Conservation (phyloP, 164 flowering plant genomes). For the Cinnamomum micranthum region DNA sequence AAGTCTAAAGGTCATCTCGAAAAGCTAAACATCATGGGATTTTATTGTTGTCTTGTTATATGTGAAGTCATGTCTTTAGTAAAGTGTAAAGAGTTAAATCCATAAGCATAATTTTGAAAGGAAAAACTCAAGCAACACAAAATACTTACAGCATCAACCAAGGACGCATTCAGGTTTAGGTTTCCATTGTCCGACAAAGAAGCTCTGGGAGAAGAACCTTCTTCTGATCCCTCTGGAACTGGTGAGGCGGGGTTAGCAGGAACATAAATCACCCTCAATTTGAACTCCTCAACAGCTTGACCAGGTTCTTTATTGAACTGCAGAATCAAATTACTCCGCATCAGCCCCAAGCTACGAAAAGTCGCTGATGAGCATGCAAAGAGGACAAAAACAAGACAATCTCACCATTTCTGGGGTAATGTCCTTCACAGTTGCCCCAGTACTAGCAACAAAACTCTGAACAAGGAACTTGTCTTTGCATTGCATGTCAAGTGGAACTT, state of each 20-base stretch:
- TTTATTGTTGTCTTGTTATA: too few species aligned
- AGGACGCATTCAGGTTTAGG: slow-evolving; percentile 31
- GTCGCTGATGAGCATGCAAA: not conserved
- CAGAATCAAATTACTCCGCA: slow-evolving; percentile 7
- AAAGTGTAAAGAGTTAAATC: not conserved
- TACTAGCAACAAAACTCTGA: slow-evolving; percentile 55
- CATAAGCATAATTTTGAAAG: too few species aligned
- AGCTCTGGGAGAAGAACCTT: slow-evolving; percentile 72
- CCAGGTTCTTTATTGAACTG: slow-evolving; percentile 78
- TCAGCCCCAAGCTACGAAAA: not conserved
- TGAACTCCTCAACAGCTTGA: slow-evolving; percentile 72
- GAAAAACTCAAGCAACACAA: not conserved
- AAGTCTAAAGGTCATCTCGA: too few species aligned
- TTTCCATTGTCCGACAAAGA: slow-evolving; percentile 45
- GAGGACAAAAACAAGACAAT: not conserved
- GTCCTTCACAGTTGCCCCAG: slow-evolving; percentile 48
- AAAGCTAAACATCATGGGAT: too few species aligned
- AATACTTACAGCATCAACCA: slow-evolving; percentile 55
- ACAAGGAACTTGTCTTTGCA: slow-evolving; percentile 90
- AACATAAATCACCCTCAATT: slow-evolving; percentile 71
- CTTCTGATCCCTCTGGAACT: slow-evolving; percentile 91
- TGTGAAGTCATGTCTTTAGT: too few species aligned
- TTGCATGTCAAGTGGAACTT: slow-evolving; percentile 71
- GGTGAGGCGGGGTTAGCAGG: slow-evolving; percentile 93
- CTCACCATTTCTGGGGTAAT: slow-evolving; percentile 66